Conservation (phyloP, 768 basidiomycete genomes). For the Neoboletus magnificus region DNA sequence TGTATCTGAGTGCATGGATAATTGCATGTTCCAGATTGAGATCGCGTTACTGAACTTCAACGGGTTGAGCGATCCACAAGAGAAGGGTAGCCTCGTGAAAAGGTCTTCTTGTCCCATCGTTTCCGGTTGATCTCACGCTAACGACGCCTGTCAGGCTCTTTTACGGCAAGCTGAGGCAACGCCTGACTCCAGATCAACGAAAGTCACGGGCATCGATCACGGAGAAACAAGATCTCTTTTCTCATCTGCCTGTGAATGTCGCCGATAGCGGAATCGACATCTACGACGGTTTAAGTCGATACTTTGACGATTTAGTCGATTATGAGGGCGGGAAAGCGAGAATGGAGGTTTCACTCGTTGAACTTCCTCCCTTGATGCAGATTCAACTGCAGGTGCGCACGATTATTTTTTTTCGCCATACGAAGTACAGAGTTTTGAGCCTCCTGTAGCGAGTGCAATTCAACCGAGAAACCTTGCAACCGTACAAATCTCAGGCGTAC, state of each 20-base stretch:
- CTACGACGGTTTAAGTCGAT: conserved; percentile 89
- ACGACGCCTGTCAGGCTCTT: conserved; percentile 55
- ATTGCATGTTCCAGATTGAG: conserved; percentile 98
- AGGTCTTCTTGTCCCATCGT: conserved; percentile 42
- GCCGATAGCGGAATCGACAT: conserved; percentile 85
- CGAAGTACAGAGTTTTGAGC: conserved; percentile 4
- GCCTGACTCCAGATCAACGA: conserved; percentile 38
- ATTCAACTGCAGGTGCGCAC: conserved; percentile 86
- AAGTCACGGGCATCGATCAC: conserved; percentile 57
- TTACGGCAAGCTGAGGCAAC: conserved; percentile 83
- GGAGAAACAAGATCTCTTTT: conserved; percentile 90
- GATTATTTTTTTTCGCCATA: background rate
- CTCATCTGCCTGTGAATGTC: conserved; percentile 92
- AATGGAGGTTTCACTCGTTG: conserved; percentile 83
- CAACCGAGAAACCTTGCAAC: conserved; percentile 85
- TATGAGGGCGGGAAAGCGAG: conserved; percentile 82
- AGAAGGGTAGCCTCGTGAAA: conserved; percentile 80
- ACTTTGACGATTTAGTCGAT: conserved; percentile 87
- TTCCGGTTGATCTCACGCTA: background rate
- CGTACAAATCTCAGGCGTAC: conserved; percentile 95
- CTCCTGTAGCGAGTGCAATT: conserved; percentile 80
- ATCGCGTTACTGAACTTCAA: conserved; percentile 81
- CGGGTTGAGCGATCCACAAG: conserved; percentile 35
- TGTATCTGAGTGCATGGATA: conserved; percentile 98
- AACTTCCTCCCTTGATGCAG: conserved; percentile 87